Conservation (phyloP, 306 rosid genomes). For the Acacia melanoxylon region DNA sequence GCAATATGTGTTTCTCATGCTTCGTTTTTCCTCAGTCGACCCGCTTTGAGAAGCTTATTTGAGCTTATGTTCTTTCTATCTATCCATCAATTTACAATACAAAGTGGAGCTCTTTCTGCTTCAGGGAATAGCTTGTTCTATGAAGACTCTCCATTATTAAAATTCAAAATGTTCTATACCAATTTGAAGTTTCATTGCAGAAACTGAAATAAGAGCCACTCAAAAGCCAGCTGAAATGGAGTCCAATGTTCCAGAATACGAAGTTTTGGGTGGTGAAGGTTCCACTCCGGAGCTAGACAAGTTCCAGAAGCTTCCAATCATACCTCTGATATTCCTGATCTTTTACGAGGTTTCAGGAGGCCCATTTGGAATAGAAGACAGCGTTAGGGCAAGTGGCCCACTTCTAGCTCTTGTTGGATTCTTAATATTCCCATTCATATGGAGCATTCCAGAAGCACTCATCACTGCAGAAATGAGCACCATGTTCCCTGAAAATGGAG, state of each 20-base stretch:
- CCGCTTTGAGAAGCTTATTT: not conserved
- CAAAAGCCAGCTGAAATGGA: constrained; percentile 26
- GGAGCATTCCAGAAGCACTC: constrained; percentile 78
- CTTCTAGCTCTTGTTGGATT: constrained; percentile 58
- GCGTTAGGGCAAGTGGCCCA: constrained; percentile 59
- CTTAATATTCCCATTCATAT: constrained; percentile 57
- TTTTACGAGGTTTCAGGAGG: constrained; percentile 82
- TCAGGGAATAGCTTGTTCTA: not conserved
- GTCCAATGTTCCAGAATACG: constrained; percentile 28
- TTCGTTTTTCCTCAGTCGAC: not conserved
- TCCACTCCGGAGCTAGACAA: constrained; percentile 25
- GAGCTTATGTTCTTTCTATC: not conserved
- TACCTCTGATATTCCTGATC: constrained; percentile 61
- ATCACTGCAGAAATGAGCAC: constrained; percentile 71
- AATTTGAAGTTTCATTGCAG: constrained; percentile 1
- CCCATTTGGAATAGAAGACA: constrained; percentile 69
- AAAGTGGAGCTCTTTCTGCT: not conserved
- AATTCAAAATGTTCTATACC: not conserved
- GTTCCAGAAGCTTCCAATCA: constrained; percentile 29
- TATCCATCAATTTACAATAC: not conserved
- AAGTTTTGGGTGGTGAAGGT: constrained; percentile 12
- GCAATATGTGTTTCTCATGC: not conserved
- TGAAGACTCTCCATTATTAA: not conserved
- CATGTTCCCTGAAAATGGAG: constrained; percentile 71
- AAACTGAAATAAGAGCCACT: not conserved